These are phyloP conservation scores for Didymella glomerata DNA, from an alignment of 2,329 filamentous ascomycete species.

Conservation along the genomic window DNA sequence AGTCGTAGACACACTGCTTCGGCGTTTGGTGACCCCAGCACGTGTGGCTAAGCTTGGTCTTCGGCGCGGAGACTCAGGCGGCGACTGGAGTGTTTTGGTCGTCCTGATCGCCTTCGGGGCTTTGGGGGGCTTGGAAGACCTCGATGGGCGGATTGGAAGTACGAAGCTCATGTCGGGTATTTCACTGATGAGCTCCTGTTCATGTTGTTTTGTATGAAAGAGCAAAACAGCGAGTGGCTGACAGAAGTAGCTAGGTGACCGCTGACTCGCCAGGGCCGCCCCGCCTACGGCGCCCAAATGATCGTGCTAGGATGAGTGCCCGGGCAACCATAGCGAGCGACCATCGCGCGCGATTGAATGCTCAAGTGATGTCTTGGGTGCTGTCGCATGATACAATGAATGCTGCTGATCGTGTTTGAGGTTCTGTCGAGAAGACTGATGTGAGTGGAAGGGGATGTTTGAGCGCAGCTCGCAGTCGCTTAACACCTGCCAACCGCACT, in stretches of 20 bases:
- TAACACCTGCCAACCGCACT: slow-evolving; percentile 13
- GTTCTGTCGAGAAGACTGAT: background rate
- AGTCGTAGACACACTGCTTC: slow-evolving; percentile 27
- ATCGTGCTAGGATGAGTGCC: background rate
- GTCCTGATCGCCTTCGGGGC: slow-evolving; percentile 4
- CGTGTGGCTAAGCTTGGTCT: slow-evolving; percentile 35
- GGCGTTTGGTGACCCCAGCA: slow-evolving; percentile 34
- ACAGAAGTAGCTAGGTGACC: slow-evolving; percentile 21
- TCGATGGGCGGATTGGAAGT: slow-evolving; percentile 19
- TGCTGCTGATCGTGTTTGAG: background rate
- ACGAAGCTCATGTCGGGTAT: slow-evolving; percentile 16
- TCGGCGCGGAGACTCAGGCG: slow-evolving; percentile 32
- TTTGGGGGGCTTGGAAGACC: slow-evolving; percentile 2
- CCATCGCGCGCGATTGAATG: background rate
- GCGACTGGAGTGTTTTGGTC: slow-evolving; percentile 11
- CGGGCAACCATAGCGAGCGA: slow-evolving; percentile 8
- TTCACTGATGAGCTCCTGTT: background rate
- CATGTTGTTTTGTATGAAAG: slow-evolving; percentile 4
- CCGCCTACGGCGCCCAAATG: slow-evolving; percentile 9
- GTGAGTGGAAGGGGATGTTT: background rate
- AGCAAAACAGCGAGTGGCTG: slow-evolving; percentile 14
- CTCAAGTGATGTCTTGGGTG: background rate
- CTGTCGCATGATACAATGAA: slow-evolving; percentile 1
- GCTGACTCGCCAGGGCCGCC: slow-evolving; percentile 19
- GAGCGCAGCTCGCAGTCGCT: slow-evolving; percentile 3